Evolutionary conservation across 2,329 filamentous ascomycete species (phyloP).

Genomic region (Aspergillus sp.): DNA sequence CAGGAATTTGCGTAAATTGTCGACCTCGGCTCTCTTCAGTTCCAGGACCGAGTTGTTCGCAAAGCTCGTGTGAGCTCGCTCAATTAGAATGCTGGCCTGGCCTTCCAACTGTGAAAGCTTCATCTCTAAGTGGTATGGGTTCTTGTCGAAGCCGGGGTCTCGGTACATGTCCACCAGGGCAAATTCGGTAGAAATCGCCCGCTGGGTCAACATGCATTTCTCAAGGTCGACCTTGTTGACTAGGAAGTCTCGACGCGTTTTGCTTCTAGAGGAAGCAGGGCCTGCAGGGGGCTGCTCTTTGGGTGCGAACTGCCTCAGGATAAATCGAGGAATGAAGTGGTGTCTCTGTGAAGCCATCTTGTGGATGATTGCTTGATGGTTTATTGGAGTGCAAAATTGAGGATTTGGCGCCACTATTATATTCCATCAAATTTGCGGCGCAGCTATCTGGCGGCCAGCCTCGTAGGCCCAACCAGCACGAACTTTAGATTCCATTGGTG

Average conservation of each 20-base stretch:
- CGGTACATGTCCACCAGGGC: slow-evolving; percentile 29
- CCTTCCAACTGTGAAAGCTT: slow-evolving; percentile 21
- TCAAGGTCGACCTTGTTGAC: slow-evolving; percentile 18
- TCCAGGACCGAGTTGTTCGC: slow-evolving; percentile 11
- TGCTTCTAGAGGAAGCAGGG: slow-evolving; percentile 2
- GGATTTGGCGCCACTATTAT: no score
- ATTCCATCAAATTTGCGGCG: no score
- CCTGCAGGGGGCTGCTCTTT: slow-evolving; percentile 4
- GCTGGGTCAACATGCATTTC: slow-evolving; percentile 7
- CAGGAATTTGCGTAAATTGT: slow-evolving; percentile 42
- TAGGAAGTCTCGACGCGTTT: slow-evolving; percentile 9
- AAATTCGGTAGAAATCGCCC: slow-evolving; percentile 17
- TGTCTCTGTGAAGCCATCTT: slow-evolving; percentile 7
- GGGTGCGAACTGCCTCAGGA: slow-evolving; percentile 29
- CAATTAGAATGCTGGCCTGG: slow-evolving; percentile 15
- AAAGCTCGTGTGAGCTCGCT: slow-evolving; percentile 13
- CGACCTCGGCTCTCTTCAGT: slow-evolving; percentile 27
- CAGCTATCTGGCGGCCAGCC: no score
- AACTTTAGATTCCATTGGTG: no score
- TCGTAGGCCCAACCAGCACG: no score
- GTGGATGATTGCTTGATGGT: no score
- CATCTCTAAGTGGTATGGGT: slow-evolving; percentile 22
- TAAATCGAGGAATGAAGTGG: slow-evolving; percentile 32
- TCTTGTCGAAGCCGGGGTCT: slow-evolving; percentile 14
- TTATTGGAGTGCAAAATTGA: no score